phyloP scores from a whole-genome alignment of 495 filamentous ascomycete species.

The Podospora tetraspora region DNA sequence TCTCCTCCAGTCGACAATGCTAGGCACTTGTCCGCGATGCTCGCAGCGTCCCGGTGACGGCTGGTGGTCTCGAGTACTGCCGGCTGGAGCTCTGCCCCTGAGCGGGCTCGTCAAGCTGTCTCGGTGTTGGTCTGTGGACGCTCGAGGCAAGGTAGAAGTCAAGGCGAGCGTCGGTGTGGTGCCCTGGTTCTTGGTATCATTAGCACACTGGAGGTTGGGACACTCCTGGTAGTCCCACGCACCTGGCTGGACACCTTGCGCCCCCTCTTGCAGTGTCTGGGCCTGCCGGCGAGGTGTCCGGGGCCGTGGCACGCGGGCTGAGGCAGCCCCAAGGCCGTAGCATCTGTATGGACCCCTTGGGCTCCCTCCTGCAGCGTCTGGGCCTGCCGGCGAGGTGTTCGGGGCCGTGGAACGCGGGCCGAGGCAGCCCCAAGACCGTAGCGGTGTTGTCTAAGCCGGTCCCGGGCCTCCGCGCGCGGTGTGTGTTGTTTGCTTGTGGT shows the following conservation, averaged over 20 bases:
- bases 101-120: not conserved
- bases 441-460: not conserved
- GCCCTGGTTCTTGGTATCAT: not conserved
- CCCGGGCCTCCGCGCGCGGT: not conserved
- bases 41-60: not conserved
- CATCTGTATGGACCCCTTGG: not conserved
- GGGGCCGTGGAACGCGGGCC: not conserved
- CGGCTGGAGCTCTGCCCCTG: not conserved
- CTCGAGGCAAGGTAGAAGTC: too few relatives aligned
- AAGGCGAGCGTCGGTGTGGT: not conserved
- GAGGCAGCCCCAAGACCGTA: not conserved
- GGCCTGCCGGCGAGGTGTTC: not conserved
- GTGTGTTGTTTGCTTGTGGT: not conserved
- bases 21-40: not conserved
- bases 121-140: too few relatives aligned
- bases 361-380: not conserved
- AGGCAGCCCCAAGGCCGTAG: too few relatives aligned
- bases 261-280: not conserved
- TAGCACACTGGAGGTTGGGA: not conserved
- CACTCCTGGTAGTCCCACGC: not conserved
- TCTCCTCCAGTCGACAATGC: not conserved
- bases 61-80: not conserved
- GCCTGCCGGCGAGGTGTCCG: not conserved
- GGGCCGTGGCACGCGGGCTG: not conserved
- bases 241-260: not conserved